Evolutionary conservation across 1,139 yeast genomes (phyloP).

Genomic region (Hyphopichia burtonii): DNA sequence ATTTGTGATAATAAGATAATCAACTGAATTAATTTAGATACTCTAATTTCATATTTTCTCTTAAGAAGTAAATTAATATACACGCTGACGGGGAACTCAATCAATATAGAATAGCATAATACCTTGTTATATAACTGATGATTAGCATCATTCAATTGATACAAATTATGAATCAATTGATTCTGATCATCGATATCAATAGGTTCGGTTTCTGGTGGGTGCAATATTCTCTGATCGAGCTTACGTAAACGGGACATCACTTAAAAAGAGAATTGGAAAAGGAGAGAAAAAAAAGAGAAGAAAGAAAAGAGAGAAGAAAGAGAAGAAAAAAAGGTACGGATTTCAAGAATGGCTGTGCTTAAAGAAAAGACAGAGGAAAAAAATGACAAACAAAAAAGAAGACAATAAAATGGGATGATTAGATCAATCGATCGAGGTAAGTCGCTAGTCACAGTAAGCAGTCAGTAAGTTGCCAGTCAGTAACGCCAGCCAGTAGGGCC

Average conservation of each 20-base stretch:
- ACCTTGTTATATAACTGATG: conserved; percentile 5
- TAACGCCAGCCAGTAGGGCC: no score
- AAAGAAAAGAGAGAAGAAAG: no score
- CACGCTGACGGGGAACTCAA: neutral
- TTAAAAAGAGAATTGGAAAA: neutral
- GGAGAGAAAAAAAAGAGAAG: no score
- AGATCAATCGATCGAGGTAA: no score
- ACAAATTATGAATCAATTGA: conserved; percentile 10
- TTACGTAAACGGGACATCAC: conserved; percentile 11
- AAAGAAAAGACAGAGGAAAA: no score
- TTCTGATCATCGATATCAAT: conserved; percentile 22
- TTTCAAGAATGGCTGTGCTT: no score
- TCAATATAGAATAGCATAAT: neutral
- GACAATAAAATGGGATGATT: no score
- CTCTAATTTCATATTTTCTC: neutral
- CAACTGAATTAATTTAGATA: neutral
- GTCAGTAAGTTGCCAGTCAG: no score
- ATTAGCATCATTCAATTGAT: conserved; percentile 6
- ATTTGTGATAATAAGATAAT: conserved; percentile 1
- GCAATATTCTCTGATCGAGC: conserved; percentile 12
- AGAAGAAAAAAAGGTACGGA: no score
- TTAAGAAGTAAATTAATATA: neutral
- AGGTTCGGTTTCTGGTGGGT: conserved; percentile 5
- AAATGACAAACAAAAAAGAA: no score
- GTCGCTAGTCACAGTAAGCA: no score